Base-by-base conservation (phyloP, 768 basidiomycete species). In the Dentipellis sp. region DNA sequence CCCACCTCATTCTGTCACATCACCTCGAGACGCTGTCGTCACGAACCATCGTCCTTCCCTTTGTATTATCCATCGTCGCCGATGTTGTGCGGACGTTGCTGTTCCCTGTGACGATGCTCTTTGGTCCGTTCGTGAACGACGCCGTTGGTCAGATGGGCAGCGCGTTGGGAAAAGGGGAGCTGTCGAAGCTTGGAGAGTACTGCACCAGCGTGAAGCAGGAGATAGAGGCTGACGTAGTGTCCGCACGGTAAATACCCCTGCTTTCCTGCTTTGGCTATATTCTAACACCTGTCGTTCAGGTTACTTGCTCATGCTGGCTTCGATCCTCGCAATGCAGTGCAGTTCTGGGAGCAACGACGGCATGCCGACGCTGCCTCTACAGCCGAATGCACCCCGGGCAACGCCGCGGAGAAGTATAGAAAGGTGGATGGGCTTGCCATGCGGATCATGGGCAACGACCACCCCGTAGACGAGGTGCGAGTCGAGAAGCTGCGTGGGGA, bases 41-140 rank as follows among this genome's bases (percentile, higher is more conserved):
- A 12, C 81, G 79, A 19, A 86, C 86, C 4, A 82, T 97, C 60
- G 80, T 95, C 47, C 75, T 92, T 39, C 94, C 94, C 0, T 86
- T 85, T 29, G 74, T 89, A 12, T 69, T 91, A 46, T 88, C 89
- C 1, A 84, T 97, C 59, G 61, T 80, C 12, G 75, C 88, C 17
- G 94, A 97, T 66, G 63, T 93, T 19, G 64, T 87, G 21, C 78
- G 94, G 42, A 84, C 91, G 2, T 66, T 93, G 35, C 70, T 94
- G 12, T 97, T 94, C 69, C 94, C 94, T 0, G 64, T 94, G 50
- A 97, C 91, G 4, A 92, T 90, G 86, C 64, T 94, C 9, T 83
- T 97, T 55, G 94, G 95, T 0, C 95, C 95, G 1, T 97, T 97
- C 67, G 83, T 97, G 57, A 94, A 95, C 65, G 95, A 99, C 63